Percentiles rank a stretch among this genome's conserved stretches.
Conservation (phyloP, 2,329 filamentous ascomycete species). For the Xylaria sp. region DNA sequence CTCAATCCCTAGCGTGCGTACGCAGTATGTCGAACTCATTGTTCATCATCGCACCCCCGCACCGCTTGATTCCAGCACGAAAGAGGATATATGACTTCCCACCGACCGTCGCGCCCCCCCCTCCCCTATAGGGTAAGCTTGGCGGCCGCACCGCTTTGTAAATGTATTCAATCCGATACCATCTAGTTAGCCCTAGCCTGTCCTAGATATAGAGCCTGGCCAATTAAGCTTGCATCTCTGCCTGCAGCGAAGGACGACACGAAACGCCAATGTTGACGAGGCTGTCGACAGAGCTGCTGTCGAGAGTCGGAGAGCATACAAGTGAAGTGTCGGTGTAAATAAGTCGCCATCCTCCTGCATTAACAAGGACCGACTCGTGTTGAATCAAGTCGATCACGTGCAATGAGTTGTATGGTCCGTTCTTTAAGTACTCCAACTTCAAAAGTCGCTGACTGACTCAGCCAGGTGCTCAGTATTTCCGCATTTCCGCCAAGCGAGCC, state of each 20-base stretch:
- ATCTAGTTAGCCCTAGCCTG: neutral
- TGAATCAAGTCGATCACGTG: constrained; percentile 20
- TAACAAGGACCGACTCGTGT: neutral
- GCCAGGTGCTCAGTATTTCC: constrained; percentile 14
- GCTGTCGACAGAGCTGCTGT: neutral
- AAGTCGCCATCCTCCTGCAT: neutral
- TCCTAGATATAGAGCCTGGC: neutral
- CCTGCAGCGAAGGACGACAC: neutral
- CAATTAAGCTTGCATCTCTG: neutral
- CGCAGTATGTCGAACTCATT: neutral
- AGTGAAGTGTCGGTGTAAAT: constrained; percentile 7
- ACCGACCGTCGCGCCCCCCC: neutral
- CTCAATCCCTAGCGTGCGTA: neutral
- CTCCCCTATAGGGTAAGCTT: constrained; percentile 2
- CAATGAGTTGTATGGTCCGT: constrained; percentile 2
- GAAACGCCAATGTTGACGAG: neutral
- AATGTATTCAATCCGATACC: constrained; percentile 1
- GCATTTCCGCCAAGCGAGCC: constrained; percentile 26
- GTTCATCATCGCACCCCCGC: neutral
- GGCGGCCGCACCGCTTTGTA: constrained; percentile 15
- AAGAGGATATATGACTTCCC: neutral
- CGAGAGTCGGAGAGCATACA: neutral
- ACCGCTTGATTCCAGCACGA: neutral
- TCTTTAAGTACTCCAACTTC: constrained; percentile 22
- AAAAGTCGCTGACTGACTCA: constrained; percentile 21